Conservation (phyloP, 164 flowering plant genomes). For the Umbellularia californica region DNA sequence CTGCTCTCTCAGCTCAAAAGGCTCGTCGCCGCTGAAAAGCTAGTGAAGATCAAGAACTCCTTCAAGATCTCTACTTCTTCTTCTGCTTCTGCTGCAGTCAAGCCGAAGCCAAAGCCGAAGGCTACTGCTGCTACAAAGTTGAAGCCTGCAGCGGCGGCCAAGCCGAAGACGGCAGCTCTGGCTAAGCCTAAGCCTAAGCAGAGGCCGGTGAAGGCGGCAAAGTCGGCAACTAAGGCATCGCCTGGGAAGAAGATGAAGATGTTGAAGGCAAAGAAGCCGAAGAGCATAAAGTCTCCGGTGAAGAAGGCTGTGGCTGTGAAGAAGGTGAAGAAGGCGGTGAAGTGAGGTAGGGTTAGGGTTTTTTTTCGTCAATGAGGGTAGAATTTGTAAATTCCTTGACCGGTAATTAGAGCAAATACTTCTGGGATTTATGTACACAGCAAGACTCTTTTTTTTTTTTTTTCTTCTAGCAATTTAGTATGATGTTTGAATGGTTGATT, state of each 20-base stretch:
- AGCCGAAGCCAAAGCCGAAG: constrained; percentile 22
- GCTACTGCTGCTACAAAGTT: constrained; percentile 13
- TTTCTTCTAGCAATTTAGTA: too few relatives aligned
- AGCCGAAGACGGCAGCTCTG: constrained; percentile 6
- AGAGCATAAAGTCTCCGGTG: constrained; percentile 12
- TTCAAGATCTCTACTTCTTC: constrained; percentile 38
- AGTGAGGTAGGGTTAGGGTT: not conserved
- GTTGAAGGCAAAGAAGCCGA: constrained; percentile 14
- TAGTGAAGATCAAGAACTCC: constrained; percentile 56
- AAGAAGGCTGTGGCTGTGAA: constrained; percentile 9
- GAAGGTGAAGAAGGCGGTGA: constrained; percentile 3
- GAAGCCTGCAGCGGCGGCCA: constrained; percentile 16
- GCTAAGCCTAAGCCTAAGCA: not conserved
- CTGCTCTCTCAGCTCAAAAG: constrained; percentile 48
- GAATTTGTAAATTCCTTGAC: constrained; percentile 17
- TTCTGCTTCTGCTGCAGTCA: not conserved
- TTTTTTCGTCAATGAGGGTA: not conserved
- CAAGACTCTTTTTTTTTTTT: too few relatives aligned
- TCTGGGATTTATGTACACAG: too few relatives aligned
- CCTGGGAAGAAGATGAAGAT: constrained; percentile 18
- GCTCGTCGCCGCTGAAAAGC: constrained; percentile 48
- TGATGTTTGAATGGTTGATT: too few relatives aligned
- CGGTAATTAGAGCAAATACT: not conserved
- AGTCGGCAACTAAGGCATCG: constrained; percentile 20
- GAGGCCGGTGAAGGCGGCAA: constrained; percentile 19